Conservation (phyloP, 2,329 filamentous ascomycete genomes). For the Sphaerostilbella broomeana region DNA sequence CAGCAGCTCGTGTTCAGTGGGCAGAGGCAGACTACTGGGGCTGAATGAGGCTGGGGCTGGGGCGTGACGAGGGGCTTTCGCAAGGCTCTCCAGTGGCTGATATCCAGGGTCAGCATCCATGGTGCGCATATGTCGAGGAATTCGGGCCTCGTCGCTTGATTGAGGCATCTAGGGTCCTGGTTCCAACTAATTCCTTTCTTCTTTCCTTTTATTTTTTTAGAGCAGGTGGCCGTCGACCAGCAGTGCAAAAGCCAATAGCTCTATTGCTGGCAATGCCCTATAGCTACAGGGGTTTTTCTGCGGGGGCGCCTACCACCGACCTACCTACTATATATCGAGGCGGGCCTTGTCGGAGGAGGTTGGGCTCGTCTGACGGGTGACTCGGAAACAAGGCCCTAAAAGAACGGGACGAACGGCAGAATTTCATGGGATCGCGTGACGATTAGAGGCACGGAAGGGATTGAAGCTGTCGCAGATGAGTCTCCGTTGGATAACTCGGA, state of each 20-base stretch:
- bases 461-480: too few relatives aligned
- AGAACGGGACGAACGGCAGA: too few relatives aligned
- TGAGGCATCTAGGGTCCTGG: slow-evolving; percentile 1
- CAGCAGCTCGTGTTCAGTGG: slow-evolving; percentile 3
- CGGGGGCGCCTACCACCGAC: not conserved
- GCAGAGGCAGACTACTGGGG: not conserved
- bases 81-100: not conserved
- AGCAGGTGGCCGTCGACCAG: slow-evolving; percentile 1
- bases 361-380: slow-evolving; percentile 3
- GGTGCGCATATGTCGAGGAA: slow-evolving; percentile 1
- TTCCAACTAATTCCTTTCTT: not conserved
- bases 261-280: not conserved
- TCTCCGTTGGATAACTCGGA: too few relatives aligned
- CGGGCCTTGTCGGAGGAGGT: slow-evolving; percentile 9
- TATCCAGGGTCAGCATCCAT: not conserved
- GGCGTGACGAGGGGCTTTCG: not conserved
- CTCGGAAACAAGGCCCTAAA: slow-evolving; percentile 3
- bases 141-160: not conserved
- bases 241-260: slow-evolving; percentile 2
- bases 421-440: too few relatives aligned
- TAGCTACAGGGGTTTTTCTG: not conserved
- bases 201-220: not conserved
- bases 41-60: slow-evolving; percentile 9
- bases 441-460: too few relatives aligned
- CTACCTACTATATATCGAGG: not conserved